These are phyloP conservation scores for Stephania cephalantha DNA, from an alignment of 164 flowering plant genomes.

Conservation along the genomic window DNA sequence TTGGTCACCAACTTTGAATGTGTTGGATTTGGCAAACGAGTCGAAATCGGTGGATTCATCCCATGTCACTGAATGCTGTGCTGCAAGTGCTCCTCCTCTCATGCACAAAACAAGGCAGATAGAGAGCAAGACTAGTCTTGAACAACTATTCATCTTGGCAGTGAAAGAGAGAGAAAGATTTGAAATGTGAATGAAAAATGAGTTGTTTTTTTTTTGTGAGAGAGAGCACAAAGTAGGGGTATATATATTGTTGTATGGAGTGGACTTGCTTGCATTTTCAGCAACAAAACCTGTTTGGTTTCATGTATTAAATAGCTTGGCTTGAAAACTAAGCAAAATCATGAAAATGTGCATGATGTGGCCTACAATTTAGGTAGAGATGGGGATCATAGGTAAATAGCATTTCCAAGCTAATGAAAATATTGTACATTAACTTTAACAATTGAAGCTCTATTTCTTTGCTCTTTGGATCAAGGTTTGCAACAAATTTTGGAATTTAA, in stretches of 20 bases:
- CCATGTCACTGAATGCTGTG: conserved; percentile 61
- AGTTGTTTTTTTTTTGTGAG: background rate
- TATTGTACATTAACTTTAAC: background rate
- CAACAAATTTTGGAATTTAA: no score
- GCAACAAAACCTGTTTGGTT: background rate
- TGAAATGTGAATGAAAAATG: background rate
- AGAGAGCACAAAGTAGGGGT: background rate
- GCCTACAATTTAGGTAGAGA: background rate
- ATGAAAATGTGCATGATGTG: background rate
- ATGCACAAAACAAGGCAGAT: conserved; percentile 19
- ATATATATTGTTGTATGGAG: background rate
- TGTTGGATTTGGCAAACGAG: conserved; percentile 49
- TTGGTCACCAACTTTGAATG: conserved; percentile 67
- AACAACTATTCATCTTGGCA: conserved; percentile 15
- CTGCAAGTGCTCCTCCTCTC: conserved; percentile 25
- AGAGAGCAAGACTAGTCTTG: conserved; percentile 5
- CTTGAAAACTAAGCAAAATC: conserved; percentile 8
- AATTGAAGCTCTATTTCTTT: background rate
- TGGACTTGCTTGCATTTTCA: background rate
- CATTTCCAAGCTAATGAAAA: background rate
- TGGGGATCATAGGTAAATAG: no score
- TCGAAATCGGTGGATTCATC: conserved; percentile 46
- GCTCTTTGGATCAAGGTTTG: background rate
- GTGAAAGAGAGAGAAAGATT: background rate
- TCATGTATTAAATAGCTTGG: background rate